These are phyloP conservation scores for Albizia julibrissin DNA, from an alignment of 306 rosid genomes.

Conservation along the genomic window DNA sequence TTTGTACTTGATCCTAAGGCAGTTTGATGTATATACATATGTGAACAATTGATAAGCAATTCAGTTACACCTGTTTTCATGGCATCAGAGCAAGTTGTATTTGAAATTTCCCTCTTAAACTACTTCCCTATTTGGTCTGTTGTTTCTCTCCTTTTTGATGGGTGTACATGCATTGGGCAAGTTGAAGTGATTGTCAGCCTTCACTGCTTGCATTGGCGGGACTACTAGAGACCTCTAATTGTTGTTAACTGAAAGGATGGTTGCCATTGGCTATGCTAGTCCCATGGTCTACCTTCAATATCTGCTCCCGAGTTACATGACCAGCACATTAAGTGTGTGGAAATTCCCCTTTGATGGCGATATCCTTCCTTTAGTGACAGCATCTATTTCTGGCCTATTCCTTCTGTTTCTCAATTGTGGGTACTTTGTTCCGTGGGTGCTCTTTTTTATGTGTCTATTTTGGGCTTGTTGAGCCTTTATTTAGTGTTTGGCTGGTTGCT, in stretches of 20 bases:
- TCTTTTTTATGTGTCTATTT: neutral
- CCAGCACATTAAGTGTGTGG: neutral
- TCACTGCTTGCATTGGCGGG: too few species aligned
- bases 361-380: neutral
- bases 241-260: too few species aligned
- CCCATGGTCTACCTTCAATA: too few species aligned
- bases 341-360: neutral
- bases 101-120: too few species aligned
- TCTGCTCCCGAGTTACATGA: neutral
- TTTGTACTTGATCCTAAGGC: neutral
- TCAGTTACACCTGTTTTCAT: too few species aligned
- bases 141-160: neutral
- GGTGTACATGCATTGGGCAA: neutral
- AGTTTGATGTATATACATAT: neutral
- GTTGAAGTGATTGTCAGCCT: neutral
- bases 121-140: neutral
- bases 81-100: neutral
- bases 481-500: neutral
- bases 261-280: too few species aligned
- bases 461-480: neutral
- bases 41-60: neutral
- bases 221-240: too few species aligned
- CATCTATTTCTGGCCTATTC: neutral
- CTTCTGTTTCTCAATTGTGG: neutral
- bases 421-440: neutral